phyloP scores from a whole-genome alignment of 805 yeast species.

The Ogataea thermomethanolica region DNA sequence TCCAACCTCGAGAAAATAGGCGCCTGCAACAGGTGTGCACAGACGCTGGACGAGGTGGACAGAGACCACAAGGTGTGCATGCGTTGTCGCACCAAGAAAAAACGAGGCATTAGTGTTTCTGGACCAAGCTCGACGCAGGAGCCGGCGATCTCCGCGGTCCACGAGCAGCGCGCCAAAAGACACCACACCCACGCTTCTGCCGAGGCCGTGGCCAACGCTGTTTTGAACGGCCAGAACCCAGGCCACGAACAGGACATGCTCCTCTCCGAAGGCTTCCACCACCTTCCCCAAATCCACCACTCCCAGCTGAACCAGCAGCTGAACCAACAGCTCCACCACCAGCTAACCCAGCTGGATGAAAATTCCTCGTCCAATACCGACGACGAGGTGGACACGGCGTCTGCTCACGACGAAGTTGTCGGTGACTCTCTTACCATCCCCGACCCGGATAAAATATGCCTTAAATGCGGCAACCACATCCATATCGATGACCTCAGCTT shows the following conservation, averaged over 20 bases:
- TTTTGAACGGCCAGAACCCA: constrained; percentile 15
- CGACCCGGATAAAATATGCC: constrained; percentile 27
- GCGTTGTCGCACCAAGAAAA: constrained; percentile 52
- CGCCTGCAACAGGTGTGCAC: constrained; percentile 61
- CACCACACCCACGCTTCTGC: constrained; percentile 9
- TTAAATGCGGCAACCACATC: constrained; percentile 26
- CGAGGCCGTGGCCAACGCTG: constrained; percentile 21
- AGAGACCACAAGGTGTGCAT: constrained; percentile 56
- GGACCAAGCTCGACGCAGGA: neutral
- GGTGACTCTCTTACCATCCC: constrained; percentile 26
- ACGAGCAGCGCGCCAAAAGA: neutral
- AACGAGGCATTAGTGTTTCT: constrained; percentile 23
- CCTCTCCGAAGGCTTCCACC: constrained; percentile 13
- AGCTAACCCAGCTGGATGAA: constrained; percentile 11
- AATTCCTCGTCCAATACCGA: constrained; percentile 14
- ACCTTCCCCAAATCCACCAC: constrained; percentile 25
- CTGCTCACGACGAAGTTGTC: constrained; percentile 16
- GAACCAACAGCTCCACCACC: constrained; percentile 27
- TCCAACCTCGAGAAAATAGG: constrained; percentile 54
- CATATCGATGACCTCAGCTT: constrained; percentile 29
- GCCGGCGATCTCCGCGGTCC: neutral
- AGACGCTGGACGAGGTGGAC: constrained; percentile 42
- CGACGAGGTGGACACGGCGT: constrained; percentile 9
- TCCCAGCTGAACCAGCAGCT: constrained; percentile 31
- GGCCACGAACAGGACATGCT: constrained; percentile 13